Evolutionary conservation across 768 basidiomycete species (phyloP).

Genomic region (Tricholoma furcatifolium): DNA sequence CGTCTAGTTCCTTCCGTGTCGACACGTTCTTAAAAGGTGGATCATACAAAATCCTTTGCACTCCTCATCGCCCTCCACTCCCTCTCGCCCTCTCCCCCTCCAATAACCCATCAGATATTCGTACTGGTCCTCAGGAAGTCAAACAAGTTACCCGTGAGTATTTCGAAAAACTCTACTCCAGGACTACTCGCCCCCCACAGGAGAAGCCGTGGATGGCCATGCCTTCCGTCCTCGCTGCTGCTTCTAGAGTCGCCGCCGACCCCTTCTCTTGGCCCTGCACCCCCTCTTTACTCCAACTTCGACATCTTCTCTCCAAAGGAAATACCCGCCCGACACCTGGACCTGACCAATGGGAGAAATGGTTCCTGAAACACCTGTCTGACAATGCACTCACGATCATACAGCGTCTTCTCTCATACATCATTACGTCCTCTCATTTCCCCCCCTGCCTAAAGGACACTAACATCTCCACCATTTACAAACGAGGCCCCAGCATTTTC

Average conservation of each 20-base stretch:
- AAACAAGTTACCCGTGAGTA: constrained; percentile 10
- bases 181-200: constrained; percentile 3
- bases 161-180: constrained; percentile 16
- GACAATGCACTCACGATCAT: constrained; percentile 21
- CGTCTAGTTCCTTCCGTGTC: not conserved
- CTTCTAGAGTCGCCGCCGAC: not conserved
- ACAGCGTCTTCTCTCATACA: constrained; percentile 17
- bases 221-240: constrained; percentile 4
- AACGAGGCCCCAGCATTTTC: constrained; percentile 19
- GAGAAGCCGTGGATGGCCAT: constrained; percentile 19
- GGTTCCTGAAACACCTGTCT: constrained; percentile 25
- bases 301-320: constrained; percentile 20
- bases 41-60: not conserved
- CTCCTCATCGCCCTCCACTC: constrained; percentile 8
- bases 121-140: not conserved
- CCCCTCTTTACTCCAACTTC: not conserved
- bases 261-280: not conserved
- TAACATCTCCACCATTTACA: constrained; percentile 27
- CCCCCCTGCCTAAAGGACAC: constrained; percentile 19
- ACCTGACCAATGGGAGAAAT: constrained; percentile 35
- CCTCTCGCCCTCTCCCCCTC: not conserved
- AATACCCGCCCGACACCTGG: constrained; percentile 27
- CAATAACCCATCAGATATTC: not conserved
- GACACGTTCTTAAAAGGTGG: not conserved
- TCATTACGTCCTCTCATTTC: not conserved